phyloP scores from a whole-genome alignment of 352 stramenopile genomes.

The Chrysophaeum taylorii region DNA sequence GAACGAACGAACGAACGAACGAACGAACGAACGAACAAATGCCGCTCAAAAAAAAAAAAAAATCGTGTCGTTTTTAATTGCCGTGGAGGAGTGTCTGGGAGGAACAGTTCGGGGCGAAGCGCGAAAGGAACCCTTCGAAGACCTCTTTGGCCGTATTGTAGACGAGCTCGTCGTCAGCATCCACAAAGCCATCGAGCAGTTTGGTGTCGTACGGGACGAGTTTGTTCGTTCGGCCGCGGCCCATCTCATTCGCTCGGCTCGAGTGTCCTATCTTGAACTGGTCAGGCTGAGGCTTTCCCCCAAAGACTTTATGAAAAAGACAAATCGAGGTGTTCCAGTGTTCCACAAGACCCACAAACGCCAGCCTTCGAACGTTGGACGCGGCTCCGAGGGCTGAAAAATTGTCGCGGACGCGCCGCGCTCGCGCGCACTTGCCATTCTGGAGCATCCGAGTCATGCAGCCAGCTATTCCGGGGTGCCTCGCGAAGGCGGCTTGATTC shows the following conservation, averaged over 20 bases:
- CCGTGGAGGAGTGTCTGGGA: no score
- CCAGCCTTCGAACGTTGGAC: not conserved
- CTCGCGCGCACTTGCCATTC: not conserved
- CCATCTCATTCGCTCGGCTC: not conserved
- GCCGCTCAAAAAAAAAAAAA: no score
- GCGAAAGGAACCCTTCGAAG: not conserved
- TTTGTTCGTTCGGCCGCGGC: not conserved
- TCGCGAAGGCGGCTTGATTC: not conserved
- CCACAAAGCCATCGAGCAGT: not conserved
- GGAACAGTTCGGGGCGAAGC: not conserved
- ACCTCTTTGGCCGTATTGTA: not conserved
- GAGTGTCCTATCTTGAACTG: not conserved
- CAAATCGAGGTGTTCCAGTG: not conserved
- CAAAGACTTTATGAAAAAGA: not conserved
- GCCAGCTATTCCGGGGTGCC: not conserved
- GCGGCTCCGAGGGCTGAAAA: not conserved
- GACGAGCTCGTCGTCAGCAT: not conserved
- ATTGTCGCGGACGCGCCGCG: not conserved
- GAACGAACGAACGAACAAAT: no score
- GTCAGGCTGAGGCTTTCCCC: not conserved
- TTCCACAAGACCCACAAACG: not conserved
- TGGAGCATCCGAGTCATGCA: not conserved
- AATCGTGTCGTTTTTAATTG: no score
- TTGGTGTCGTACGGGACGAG: not conserved
- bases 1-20: no score